A percentile compares a stretch with the other conserved stretches of the same genome.
phyloP scores from a whole-genome alignment of 257 asterid genomes.

The Solanum sparsipilum region DNA sequence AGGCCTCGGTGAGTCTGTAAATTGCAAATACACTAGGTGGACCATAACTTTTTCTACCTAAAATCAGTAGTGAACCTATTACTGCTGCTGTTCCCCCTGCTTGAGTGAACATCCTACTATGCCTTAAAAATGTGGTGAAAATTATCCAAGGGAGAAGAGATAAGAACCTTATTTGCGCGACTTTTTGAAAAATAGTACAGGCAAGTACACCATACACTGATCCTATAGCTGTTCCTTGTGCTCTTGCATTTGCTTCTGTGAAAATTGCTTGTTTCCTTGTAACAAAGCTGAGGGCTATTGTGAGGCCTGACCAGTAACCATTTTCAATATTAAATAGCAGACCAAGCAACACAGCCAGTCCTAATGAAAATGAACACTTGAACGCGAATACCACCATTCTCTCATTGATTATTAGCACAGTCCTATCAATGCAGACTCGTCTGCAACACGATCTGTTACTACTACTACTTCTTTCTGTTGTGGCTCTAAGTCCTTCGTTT shows the following conservation, averaged over 20 bases:
- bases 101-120: slow-evolving; percentile 61
- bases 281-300: slow-evolving; percentile 55
- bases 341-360: slow-evolving; percentile 54
- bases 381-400: slow-evolving; percentile 31
- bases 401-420: slow-evolving; percentile 5
- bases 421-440: slow-evolving; percentile 5
- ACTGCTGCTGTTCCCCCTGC: slow-evolving; percentile 61
- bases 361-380: slow-evolving; percentile 50
- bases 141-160: slow-evolving; percentile 72
- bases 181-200: slow-evolving; percentile 29
- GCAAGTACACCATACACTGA: slow-evolving; percentile 66
- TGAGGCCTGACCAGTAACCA: slow-evolving; percentile 71
- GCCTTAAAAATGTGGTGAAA: slow-evolving; percentile 37
- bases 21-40: slow-evolving; percentile 50
- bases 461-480: neutral
- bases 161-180: slow-evolving; percentile 28
- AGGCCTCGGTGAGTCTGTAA: slow-evolving; percentile 46
- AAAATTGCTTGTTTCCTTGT: slow-evolving; percentile 47
- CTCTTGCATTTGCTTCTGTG: slow-evolving; percentile 55
- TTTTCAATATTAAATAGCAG: slow-evolving; percentile 32
- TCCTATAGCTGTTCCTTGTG: slow-evolving; percentile 75
- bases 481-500: neutral
- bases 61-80: slow-evolving; percentile 52
- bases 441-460: neutral
- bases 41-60: slow-evolving; percentile 58